Evolutionary conservation across 306 rosid species (phyloP).

Genomic region (Quercus alba): DNA sequence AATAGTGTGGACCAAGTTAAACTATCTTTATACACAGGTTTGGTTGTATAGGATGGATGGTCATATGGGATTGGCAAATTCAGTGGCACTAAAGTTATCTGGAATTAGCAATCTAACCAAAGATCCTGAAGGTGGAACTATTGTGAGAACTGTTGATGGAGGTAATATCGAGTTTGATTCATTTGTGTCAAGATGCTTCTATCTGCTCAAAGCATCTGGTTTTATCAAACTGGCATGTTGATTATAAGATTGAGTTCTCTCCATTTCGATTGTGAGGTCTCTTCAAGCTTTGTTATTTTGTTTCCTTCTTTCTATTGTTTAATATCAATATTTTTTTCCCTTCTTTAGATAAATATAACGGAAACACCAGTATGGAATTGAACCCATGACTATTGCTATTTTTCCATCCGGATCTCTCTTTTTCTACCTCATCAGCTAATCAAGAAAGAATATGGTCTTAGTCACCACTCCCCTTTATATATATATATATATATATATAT

Average conservation of each 20-base stretch:
- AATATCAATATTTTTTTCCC: no score
- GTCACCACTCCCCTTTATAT: no score
- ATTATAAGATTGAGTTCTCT: background rate
- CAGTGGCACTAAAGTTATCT: slow-evolving; percentile 60
- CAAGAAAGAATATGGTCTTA: no score
- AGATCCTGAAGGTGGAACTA: slow-evolving; percentile 74
- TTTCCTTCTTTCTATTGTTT: background rate
- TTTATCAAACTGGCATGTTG: background rate
- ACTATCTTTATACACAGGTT: slow-evolving; percentile 42
- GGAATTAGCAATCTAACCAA: slow-evolving; percentile 52
- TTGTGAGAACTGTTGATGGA: slow-evolving; percentile 52
- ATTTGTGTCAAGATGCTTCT: background rate
- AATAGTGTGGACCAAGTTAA: slow-evolving; percentile 12
- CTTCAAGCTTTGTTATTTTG: background rate
- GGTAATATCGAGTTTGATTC: slow-evolving; percentile 34
- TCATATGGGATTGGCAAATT: slow-evolving; percentile 84
- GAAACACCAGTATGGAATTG: no score
- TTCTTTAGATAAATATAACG: no score
- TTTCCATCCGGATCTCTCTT: no score
- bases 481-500: no score
- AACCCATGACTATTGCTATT: no score
- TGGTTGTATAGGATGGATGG: slow-evolving; percentile 82
- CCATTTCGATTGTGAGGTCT: background rate
- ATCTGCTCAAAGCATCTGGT: background rate
- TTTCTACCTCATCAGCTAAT: no score